phyloP scores from a whole-genome alignment of 2,329 filamentous ascomycete genomes.

The Talaromyces sp. region DNA sequence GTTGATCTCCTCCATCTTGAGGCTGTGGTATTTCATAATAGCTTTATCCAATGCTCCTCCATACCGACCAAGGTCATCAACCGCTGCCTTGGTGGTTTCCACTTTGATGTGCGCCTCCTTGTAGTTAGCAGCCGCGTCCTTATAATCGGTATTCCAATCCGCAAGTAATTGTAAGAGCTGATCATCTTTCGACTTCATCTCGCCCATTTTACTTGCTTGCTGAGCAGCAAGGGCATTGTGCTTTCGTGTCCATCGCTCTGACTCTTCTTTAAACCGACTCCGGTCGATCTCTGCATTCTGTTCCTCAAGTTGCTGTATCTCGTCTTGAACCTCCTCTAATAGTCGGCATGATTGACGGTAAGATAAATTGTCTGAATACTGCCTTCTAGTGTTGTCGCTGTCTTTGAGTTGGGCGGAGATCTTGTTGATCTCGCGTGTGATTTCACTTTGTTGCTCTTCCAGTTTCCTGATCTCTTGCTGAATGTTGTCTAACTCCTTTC shows the following conservation, averaged over 20 bases:
- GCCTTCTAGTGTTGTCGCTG: conserved; percentile 77
- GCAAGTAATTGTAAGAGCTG: conserved; percentile 68
- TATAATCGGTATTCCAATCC: conserved; percentile 84
- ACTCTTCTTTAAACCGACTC: conserved; percentile 68
- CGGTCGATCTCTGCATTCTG: conserved; percentile 82
- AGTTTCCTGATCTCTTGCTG: conserved; percentile 63
- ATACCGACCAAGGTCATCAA: conserved; percentile 84
- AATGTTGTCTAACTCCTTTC: conserved; percentile 64
- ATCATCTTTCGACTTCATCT: conserved; percentile 79
- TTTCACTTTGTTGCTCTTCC: conserved; percentile 64
- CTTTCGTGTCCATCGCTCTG: conserved; percentile 61
- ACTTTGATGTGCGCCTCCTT: conserved; percentile 86
- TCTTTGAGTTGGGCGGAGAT: conserved; percentile 74
- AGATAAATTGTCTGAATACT: conserved; percentile 82
- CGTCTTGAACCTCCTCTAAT: conserved; percentile 62
- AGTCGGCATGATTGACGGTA: conserved; percentile 73
- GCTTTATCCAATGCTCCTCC: conserved; percentile 83
- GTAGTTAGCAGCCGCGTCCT: conserved; percentile 74
- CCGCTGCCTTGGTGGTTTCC: conserved; percentile 85
- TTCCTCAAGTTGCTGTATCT: conserved; percentile 71
- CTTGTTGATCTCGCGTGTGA: conserved; percentile 70
- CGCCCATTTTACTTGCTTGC: conserved; percentile 69
- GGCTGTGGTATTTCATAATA: conserved; percentile 91
- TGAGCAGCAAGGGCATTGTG: conserved; percentile 69
- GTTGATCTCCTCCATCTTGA: conserved; percentile 99